phyloP scores from a whole-genome alignment of 179 eudicot species.

The Kewa caespitosa region DNA sequence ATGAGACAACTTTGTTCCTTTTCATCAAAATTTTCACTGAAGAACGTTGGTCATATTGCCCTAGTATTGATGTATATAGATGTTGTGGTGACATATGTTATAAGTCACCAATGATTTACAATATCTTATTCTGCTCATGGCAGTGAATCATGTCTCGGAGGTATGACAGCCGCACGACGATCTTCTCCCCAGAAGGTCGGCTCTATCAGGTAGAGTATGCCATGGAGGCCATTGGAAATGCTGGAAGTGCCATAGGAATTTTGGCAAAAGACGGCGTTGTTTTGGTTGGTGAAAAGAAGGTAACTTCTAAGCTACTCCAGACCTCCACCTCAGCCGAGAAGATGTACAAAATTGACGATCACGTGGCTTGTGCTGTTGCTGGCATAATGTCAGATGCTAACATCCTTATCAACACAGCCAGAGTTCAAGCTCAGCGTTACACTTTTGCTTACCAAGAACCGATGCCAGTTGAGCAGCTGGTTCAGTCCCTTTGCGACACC shows the following conservation, averaged over 20 bases:
- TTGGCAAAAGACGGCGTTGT: conserved; percentile 84
- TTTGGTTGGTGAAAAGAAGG: conserved; percentile 88
- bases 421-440: conserved; percentile 92
- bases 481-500: conserved; percentile 83
- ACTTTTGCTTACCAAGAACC: conserved; percentile 83
- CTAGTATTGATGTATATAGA: too few relatives aligned
- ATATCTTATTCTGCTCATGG: background rate
- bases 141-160: conserved; percentile 74
- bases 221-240: conserved; percentile 98
- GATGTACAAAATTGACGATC: conserved; percentile 97
- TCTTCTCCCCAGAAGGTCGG: conserved; percentile 98
- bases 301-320: conserved; percentile 90
- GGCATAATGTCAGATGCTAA: conserved; percentile 98
- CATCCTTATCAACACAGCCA: conserved; percentile 90
- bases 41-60: too few relatives aligned
- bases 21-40: too few relatives aligned
- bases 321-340: conserved; percentile 87
- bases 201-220: conserved; percentile 98
- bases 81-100: too few relatives aligned
- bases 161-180: conserved; percentile 93
- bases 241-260: conserved; percentile 87
- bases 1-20: too few relatives aligned
- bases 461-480: conserved; percentile 95
- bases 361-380: conserved; percentile 93
- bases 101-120: too few relatives aligned